A percentile compares a stretch with the other conserved stretches of the same genome.
Evolutionary conservation across 345 rosid genomes (phyloP).

Genomic region (Gossypium stocksii): DNA sequence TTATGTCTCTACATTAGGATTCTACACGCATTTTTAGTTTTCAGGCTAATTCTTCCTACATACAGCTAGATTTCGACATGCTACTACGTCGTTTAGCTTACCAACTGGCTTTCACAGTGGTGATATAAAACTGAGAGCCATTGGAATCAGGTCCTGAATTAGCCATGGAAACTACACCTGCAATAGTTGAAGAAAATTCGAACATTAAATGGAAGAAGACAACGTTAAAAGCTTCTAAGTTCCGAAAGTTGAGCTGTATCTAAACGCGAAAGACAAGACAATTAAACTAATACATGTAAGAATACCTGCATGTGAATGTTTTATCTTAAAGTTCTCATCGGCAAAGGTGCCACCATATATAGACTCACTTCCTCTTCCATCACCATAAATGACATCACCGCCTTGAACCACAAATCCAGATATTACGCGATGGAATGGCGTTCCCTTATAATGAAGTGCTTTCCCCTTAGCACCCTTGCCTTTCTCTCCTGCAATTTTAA

Average conservation of each 20-base stretch:
- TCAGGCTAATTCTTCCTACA: not conserved
- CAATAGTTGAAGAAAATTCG: slow-evolving; percentile 7
- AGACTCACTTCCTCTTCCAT: slow-evolving; percentile 78
- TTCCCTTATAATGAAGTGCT: slow-evolving; percentile 71
- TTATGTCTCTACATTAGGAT: not conserved
- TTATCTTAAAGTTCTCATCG: slow-evolving; percentile 89
- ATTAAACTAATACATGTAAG: not conserved
- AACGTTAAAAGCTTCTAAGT: not conserved
- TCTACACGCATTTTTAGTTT: not conserved
- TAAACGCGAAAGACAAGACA: not conserved
- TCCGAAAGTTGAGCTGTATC: not conserved
- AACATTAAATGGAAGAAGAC: not conserved
- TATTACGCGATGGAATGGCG: slow-evolving; percentile 84
- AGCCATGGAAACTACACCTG: slow-evolving; percentile 92
- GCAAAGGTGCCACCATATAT: slow-evolving; percentile 75
- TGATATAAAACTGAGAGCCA: slow-evolving; percentile 94
- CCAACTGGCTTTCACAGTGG: slow-evolving; percentile 94
- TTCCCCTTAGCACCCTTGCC: slow-evolving; percentile 59
- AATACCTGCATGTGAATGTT: slow-evolving; percentile 82
- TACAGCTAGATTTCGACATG: not conserved
- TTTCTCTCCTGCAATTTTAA: slow-evolving; percentile 51
- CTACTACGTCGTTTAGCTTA: slow-evolving; percentile 28
- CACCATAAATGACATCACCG: slow-evolving; percentile 69
- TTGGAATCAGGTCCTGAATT: slow-evolving; percentile 90
- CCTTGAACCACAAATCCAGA: slow-evolving; percentile 96